phyloP scores from a whole-genome alignment of 2,329 filamentous ascomycete genomes.

The Verticillium tricorpus region DNA sequence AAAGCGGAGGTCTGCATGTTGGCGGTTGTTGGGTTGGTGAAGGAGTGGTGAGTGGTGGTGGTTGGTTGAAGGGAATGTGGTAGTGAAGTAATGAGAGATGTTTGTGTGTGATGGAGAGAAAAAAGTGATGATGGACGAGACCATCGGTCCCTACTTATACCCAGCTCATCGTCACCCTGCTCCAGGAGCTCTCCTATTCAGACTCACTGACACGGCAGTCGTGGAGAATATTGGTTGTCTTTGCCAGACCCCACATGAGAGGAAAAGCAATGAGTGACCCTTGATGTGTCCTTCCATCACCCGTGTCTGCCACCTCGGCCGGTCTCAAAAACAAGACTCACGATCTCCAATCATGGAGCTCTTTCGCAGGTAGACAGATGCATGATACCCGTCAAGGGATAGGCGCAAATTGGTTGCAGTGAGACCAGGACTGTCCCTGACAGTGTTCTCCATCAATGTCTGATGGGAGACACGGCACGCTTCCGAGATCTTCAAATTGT shows the following conservation, averaged over 20 bases:
- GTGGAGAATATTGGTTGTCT: not conserved
- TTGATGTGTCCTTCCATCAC: not conserved
- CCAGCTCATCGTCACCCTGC: not conserved
- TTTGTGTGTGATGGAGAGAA: not conserved
- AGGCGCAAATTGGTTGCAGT: not conserved
- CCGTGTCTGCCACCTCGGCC: not conserved
- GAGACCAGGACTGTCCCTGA: not conserved
- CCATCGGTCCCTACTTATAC: not conserved
- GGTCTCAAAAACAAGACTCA: not conserved
- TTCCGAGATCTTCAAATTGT: not conserved
- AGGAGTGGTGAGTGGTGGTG: not conserved
- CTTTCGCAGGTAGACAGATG: not conserved
- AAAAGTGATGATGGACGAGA: not conserved
- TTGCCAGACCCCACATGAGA: not conserved
- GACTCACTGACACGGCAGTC: not conserved
- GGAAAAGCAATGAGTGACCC: not conserved
- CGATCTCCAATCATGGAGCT: not conserved
- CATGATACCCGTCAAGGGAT: not conserved
- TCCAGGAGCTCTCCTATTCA: not conserved
- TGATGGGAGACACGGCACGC: not conserved
- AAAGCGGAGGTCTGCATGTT: constrained; percentile 12
- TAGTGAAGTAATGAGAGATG: not conserved
- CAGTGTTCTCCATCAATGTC: not conserved
- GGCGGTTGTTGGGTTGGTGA: not conserved
- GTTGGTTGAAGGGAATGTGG: not conserved